These are phyloP conservation scores for Mucor plumbeus DNA, from an alignment of 371 early-diverging fungal species.

Conservation along the genomic window DNA sequence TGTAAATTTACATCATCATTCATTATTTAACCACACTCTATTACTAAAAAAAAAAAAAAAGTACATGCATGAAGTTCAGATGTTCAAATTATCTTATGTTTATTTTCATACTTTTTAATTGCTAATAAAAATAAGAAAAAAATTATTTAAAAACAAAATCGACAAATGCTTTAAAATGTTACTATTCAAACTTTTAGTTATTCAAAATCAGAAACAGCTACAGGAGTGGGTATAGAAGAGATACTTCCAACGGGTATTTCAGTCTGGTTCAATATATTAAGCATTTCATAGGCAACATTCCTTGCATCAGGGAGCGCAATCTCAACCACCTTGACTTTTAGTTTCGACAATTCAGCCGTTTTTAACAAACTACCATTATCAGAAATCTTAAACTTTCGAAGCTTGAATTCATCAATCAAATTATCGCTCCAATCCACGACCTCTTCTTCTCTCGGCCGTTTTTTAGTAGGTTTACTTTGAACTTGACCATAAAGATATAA, in stretches of 20 bases:
- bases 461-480: not conserved
- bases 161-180: too few species aligned
- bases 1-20: too few species aligned
- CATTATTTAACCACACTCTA: too few species aligned
- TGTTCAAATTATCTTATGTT: too few species aligned
- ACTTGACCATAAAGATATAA: slow-evolving; percentile 8
- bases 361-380: slow-evolving; percentile 7
- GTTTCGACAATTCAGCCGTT: not conserved
- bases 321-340: not conserved
- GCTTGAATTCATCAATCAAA: not conserved
- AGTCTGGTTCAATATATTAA: not conserved
- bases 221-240: not conserved
- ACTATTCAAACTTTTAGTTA: not conserved
- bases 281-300: slow-evolving; percentile 1
- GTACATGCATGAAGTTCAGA: too few species aligned
- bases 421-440: not conserved
- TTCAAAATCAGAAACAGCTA: not conserved
- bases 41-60: too few species aligned
- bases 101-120: too few species aligned
- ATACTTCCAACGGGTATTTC: not conserved
- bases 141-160: too few species aligned
- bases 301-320: not conserved
- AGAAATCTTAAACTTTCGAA: slow-evolving; percentile 1
- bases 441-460: not conserved
- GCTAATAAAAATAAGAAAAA: too few species aligned